Conservation (phyloP, 345 rosid genomes). For the rapeseed (Brassica napus) region DNA sequence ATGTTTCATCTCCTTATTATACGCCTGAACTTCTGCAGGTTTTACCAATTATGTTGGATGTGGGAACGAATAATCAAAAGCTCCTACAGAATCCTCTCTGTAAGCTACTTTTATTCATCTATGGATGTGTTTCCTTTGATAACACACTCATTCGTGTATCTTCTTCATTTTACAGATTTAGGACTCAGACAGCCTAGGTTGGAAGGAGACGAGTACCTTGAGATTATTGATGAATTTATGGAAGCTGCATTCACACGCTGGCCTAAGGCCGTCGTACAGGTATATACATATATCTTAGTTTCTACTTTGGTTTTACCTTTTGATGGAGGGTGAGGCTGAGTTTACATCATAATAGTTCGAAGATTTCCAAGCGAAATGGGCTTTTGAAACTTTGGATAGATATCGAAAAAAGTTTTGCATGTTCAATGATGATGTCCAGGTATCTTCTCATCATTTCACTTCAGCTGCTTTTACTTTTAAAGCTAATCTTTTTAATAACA, state of each 20-base stretch:
- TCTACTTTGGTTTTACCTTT: conserved; percentile 26
- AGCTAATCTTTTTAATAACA: background rate
- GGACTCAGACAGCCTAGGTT: conserved; percentile 89
- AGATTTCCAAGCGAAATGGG: conserved; percentile 99
- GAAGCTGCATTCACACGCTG: conserved; percentile 91
- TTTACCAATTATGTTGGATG: conserved; percentile 94
- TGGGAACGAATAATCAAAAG: conserved; percentile 91
- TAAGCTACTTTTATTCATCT: conserved; percentile 46
- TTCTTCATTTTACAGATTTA: conserved; percentile 57
- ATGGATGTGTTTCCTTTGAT: conserved; percentile 19
- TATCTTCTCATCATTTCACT: conserved; percentile 32
- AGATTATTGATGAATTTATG: conserved; percentile 91
- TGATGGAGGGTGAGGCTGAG: conserved; percentile 24
- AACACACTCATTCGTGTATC: conserved; percentile 6
- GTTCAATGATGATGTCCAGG: conserved; percentile 99
- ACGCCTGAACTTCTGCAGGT: conserved; percentile 49
- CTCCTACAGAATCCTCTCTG: conserved; percentile 86
- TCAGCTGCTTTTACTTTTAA: conserved; percentile 11
- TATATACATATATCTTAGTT: conserved; percentile 38
- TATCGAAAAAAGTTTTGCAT: conserved; percentile 87
- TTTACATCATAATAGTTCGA: conserved; percentile 62
- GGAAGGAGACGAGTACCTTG: conserved; percentile 92
- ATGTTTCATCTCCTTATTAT: background rate
- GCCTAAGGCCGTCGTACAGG: conserved; percentile 99
- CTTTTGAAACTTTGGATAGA: conserved; percentile 87